Evolutionary conservation across 1,139 yeast species (phyloP), one percentile per base, ranked within the genome.

Genomic region (Geotrichum candidum): DNA sequence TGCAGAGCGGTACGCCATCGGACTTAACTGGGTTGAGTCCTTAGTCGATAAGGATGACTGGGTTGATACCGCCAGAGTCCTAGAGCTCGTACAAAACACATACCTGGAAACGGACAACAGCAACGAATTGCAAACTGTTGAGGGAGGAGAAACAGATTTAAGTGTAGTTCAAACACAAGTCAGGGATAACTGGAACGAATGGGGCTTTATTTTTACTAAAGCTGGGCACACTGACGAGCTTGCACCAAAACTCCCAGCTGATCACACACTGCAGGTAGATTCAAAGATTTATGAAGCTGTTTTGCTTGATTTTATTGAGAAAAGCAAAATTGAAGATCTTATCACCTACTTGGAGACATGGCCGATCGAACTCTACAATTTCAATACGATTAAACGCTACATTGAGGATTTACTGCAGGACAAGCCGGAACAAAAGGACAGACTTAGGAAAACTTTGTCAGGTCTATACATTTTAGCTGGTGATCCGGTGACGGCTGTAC

Each of bases 401-500:
- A 69, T 90, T 25, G 88, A 84, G 65, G 81, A 79, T 50, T 70
- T 68, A 29, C 63, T 79, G 2, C 70, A 70, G 31, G 69, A 73
- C 18, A 70, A 57, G 11, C 60, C 58, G 11, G 54, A 54, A 1
- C 54, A 59, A 15, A 69, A 73, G 38, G 51, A 63, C 0, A 63
- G 65, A 6, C 73, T 86, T 35, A 77, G 89, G 60, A 74, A 79
- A 57, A 77, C 82, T 45, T 75, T 88, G 45, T 83, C 89, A 9
- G 76, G 79, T 23, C 69, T 90, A 10, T 87, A 86, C 66, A 76
- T 86, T 11, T 77, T 79, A 55, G 74, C 84, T 0, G 81, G 82
- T 25, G 87, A 87, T 53, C 88, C 87, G 1, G 75, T 77, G 7
- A 79, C 80, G 48, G 90, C 96, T 0, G 84, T 88, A 1, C 65